Conservation (phyloP, 164 flowering plant species). For the Chloranthus sessilifolius region DNA sequence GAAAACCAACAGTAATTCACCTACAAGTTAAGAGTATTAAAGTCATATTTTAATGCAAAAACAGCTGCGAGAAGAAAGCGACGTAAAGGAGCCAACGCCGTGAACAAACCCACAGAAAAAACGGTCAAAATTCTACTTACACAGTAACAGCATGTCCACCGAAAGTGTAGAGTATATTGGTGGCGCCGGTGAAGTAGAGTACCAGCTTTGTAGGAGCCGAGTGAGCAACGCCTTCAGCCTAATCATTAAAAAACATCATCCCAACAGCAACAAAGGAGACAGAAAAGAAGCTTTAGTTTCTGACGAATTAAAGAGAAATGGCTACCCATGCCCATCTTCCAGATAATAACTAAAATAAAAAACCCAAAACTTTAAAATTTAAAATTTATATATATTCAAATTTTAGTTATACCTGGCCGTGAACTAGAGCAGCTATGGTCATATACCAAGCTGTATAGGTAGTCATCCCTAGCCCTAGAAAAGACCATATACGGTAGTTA, state of each 20-base stretch:
- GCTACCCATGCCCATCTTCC: no score
- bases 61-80: no score
- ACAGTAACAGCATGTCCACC: conserved; percentile 94
- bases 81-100: no score
- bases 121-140: no score
- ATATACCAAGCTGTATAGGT: conserved; percentile 92
- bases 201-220: conserved; percentile 60
- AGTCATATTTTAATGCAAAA: no score
- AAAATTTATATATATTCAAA: no score
- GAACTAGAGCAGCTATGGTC: conserved; percentile 56
- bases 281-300: not conserved
- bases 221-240: conserved; percentile 62
- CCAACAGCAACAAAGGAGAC: no score
- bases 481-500: conserved; percentile 87
- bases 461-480: conserved; percentile 88
- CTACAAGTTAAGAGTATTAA: no score
- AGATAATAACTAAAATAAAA: no score
- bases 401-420: conserved; percentile 61
- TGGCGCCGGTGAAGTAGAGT: conserved; percentile 85
- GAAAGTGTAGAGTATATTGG: conserved; percentile 79
- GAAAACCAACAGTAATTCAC: no score
- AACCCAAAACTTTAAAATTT: no score
- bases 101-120: no score
- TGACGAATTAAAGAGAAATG: not conserved
- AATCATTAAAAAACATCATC: not conserved